phyloP scores from a whole-genome alignment of 2,329 filamentous ascomycete genomes.

The Pseudocercospora vitis region DNA sequence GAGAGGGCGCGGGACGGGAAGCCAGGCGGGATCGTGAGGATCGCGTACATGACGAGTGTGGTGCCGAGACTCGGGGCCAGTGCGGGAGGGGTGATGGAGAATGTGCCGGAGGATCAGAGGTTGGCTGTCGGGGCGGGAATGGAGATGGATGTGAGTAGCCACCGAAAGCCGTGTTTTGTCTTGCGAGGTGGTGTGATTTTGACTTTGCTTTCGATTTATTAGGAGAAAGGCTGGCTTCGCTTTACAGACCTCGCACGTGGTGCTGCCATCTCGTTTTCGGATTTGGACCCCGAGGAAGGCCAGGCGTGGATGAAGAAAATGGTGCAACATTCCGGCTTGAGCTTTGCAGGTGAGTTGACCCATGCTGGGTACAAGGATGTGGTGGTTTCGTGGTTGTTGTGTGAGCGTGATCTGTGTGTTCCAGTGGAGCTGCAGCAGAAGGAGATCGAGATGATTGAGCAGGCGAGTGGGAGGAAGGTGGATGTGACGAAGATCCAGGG shows the following conservation, averaged over 20 bases:
- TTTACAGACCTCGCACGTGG: not conserved
- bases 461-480: conserved; percentile 1
- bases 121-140: not conserved
- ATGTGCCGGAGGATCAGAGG: conserved; percentile 2
- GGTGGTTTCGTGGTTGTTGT: conserved; percentile 7
- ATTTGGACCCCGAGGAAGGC: not conserved
- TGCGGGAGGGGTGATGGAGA: not conserved
- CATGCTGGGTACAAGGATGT: conserved; percentile 11
- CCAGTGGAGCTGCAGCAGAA: not conserved
- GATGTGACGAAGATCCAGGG: conserved; percentile 6
- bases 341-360: conserved; percentile 6
- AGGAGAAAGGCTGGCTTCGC: not conserved
- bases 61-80: not conserved
- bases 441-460: conserved; percentile 10
- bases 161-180: not conserved
- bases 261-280: not conserved
- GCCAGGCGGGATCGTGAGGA: not conserved
- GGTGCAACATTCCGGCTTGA: conserved; percentile 1
- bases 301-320: conserved; percentile 5
- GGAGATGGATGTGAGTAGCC: not conserved
- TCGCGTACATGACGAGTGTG: conserved; percentile 3
- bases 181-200: not conserved
- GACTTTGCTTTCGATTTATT: not conserved
- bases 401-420: conserved; percentile 8
- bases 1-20: not conserved